Base-by-base conservation (phyloP, 2,329 filamentous ascomycete species). In the Hymenotorrendiella dingleyae region DNA sequence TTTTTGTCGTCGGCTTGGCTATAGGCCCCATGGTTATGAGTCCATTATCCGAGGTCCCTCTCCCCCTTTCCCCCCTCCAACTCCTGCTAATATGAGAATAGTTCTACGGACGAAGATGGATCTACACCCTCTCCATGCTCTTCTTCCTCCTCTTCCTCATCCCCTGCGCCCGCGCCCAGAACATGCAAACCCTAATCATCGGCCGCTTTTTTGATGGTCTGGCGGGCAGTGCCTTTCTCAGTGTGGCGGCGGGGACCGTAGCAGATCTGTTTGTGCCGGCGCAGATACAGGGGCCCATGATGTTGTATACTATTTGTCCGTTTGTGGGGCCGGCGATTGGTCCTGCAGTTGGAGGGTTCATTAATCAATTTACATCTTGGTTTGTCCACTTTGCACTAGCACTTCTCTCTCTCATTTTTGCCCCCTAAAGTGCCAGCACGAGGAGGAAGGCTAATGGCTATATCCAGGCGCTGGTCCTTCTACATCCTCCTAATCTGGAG, bases 51-150 rank as follows among this genome's bases (percentile, higher is more conserved):
- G 48, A 85, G 55, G 59, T 84, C 14, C 11, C 23, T 17, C 16
- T 4, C 4, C n/a, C 16, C 16, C 6, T 10, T 36, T 12, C 1
- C 12, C 5, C 20, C 16, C 19, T 11, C 17, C 36, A 36, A 12
- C 12, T 22, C 14, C 28, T 16, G 4, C 72, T 77, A 45, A 72
- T 74, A 16, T 58, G 82, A 23, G 16, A 26, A 7, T 11, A 80
- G 68, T 91, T 94, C 62, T 93, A 86, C 60, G 88, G 88, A 33
- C 76, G 88, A n/a, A 70, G 86, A 33, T 82, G 81, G 19, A 86
- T 94, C 59, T 94, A 93, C 62, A 71, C 93, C 27, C 85, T 82
- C 51, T 48, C 46, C 6, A 34, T 66, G 71, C 20, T 82, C 84
- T 0, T 90, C 52, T 94, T 88, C 61, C 56, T 88, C 40, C 73